Evolutionary conservation across 1,284 basidiomycete genomes (phyloP), one percentile per base, ranked within the genome.

Genomic region (Sporisorium exsertum): DNA sequence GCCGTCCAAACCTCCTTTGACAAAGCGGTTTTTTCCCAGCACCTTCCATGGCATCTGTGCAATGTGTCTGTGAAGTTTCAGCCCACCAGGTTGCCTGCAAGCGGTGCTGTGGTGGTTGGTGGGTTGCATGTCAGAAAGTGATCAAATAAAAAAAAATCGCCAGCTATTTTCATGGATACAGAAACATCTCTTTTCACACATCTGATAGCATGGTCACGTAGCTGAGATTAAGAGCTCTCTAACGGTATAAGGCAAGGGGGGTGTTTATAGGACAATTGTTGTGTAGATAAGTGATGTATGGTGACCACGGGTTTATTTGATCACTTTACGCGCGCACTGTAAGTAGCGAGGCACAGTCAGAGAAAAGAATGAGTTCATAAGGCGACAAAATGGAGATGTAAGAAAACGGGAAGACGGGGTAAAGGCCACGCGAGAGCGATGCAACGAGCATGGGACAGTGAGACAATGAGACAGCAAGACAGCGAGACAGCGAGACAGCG

Each of bases 301-400:
- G 5, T 47, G 55, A 57, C 12, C 9, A 5, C 16, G 2, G 9
- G 24, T 20, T 46, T 45, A 33, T 57, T n/a, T 35, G 43, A 45
- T 26, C 55, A 57, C 42, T 57, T 57, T 57, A 4, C 3, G 55
- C 42, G n/a, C 55, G 43, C 43, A 57, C 55, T 57, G 55, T 57
- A 57, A n/a, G n/a, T n/a, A n/a, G n/a, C n/a, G n/a, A n/a, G n/a
- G n/a, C n/a, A n/a, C n/a, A n/a, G n/a, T n/a, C n/a, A n/a, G n/a
- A n/a, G n/a, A n/a, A n/a, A n/a, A n/a, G n/a, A n/a, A n/a, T n/a
- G n/a, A n/a, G n/a, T n/a, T n/a, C n/a, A n/a, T n/a, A n/a, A n/a
- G n/a, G n/a, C n/a, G n/a, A n/a, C n/a, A n/a, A n/a, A n/a, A n/a
- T n/a, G n/a, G n/a, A n/a, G n/a, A n/a, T n/a, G n/a, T n/a, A n/a